These are phyloP conservation scores for Phyllosticta paracitricarpa DNA, from an alignment of 2,329 filamentous ascomycete species.

Conservation along the genomic window DNA sequence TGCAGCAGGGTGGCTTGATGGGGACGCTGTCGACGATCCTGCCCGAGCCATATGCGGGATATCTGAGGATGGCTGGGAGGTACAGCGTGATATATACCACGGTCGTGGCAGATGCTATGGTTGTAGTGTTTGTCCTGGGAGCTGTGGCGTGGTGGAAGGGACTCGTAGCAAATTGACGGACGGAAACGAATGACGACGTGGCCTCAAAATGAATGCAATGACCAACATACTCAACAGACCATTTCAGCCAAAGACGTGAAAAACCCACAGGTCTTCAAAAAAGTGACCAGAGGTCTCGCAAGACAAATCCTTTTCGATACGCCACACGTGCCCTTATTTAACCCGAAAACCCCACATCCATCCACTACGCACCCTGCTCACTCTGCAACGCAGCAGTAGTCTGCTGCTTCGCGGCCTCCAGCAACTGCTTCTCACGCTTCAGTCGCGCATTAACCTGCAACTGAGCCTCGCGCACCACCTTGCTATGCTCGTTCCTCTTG, in stretches of 20 bases:
- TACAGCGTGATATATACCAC: constrained; percentile 65
- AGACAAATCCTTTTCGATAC: neutral
- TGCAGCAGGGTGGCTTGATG: constrained; percentile 51
- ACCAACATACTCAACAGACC: neutral
- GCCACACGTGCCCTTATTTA: neutral
- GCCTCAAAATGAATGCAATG: neutral
- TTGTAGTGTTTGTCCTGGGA: constrained; percentile 67
- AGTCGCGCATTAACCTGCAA: constrained; percentile 45
- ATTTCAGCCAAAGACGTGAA: neutral
- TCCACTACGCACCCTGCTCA: neutral
- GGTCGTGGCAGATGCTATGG: constrained; percentile 62
- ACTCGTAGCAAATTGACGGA: constrained; percentile 5
- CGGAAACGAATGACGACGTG: neutral
- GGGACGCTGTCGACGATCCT: constrained; percentile 55
- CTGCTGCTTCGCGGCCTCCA: constrained; percentile 25
- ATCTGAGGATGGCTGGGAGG: constrained; percentile 50
- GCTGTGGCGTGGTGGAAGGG: constrained; percentile 42
- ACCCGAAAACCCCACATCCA: too few species aligned
- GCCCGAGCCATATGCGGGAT: constrained; percentile 53
- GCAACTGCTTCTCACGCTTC: constrained; percentile 51
- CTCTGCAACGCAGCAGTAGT: neutral
- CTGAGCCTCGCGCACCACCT: constrained; percentile 46
- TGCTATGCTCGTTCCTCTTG: constrained; percentile 42
- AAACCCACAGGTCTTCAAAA: neutral
- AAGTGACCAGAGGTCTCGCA: neutral